A percentile compares a stretch with the other conserved stretches of the same genome.
Evolutionary conservation across 352 stramenopile genomes (phyloP).

Genomic region (Globisporangium sylvaticum): DNA sequence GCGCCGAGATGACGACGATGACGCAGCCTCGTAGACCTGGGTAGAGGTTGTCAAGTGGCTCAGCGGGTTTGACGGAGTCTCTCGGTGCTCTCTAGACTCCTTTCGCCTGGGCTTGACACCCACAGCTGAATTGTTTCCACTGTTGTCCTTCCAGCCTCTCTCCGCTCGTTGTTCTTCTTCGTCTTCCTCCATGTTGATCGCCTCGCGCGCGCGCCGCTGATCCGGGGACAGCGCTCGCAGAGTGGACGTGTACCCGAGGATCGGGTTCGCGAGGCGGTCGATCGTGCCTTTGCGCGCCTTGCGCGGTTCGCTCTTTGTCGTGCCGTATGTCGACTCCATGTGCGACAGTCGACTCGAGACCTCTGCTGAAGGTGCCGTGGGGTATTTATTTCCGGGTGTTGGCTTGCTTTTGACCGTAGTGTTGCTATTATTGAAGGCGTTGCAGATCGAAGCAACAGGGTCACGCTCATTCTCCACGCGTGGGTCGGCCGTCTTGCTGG

Average conservation of each 20-base stretch:
- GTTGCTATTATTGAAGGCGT: not conserved
- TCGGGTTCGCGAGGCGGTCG: conserved; percentile 60
- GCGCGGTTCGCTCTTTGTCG: conserved; percentile 28
- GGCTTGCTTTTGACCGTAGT: not conserved
- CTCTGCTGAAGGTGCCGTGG: not conserved
- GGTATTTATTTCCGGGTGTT: not conserved
- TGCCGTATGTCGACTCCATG: conserved; percentile 69
- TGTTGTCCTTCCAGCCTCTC: not conserved
- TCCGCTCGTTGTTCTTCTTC: not conserved
- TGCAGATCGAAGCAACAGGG: not conserved
- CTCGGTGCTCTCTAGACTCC: not conserved
- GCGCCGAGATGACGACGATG: not conserved
- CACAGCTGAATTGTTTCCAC: not conserved
- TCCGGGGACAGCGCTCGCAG: conserved; percentile 54
- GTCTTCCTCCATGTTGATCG: conserved; percentile 17
- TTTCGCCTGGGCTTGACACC: not conserved
- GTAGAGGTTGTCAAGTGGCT: conserved; percentile 16
- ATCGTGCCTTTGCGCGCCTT: conserved; percentile 61
- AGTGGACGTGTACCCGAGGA: conserved; percentile 61
- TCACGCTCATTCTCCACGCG: conserved; percentile 6
- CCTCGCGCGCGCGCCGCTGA: conserved; percentile 47
- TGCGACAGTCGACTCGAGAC: conserved; percentile 33
- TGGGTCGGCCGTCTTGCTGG: not conserved
- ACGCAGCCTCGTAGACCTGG: conserved; percentile 18
- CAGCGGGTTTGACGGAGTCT: not conserved